Conservation (phyloP, 306 rosid species). For the Lathyrus aphaca region DNA sequence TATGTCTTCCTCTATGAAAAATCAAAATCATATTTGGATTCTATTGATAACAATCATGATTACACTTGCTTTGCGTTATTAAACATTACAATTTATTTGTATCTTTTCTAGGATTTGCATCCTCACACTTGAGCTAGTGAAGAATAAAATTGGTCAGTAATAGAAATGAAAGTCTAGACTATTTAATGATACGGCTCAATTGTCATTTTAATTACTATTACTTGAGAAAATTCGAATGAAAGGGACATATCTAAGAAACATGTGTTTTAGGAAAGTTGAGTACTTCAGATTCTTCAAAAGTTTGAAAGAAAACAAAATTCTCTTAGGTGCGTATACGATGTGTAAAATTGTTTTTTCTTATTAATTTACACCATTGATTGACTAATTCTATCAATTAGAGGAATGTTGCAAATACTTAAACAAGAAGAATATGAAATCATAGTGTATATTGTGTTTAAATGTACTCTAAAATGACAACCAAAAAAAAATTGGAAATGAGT, state of each 20-base stretch:
- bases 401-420: no score
- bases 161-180: constrained; percentile 6
- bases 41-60: no score
- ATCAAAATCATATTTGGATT: not conserved
- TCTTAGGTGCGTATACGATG: no score
- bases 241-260: not conserved
- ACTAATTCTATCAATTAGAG: no score
- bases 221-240: not conserved
- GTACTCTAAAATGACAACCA: no score
- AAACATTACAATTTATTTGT: not conserved
- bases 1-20: not conserved
- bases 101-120: constrained; percentile 12
- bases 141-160: not conserved
- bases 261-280: not conserved
- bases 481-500: no score
- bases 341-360: no score
- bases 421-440: no score
- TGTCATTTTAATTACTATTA: constrained; percentile 7
- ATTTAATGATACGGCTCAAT: constrained; percentile 5
- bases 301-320: no score
- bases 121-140: not conserved
- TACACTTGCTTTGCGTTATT: no score
- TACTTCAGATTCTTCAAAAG: not conserved
- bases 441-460: no score
- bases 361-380: no score